Base-by-base conservation (phyloP, 1,284 basidiomycete species). In the Trichosporon coremiiforme region DNA sequence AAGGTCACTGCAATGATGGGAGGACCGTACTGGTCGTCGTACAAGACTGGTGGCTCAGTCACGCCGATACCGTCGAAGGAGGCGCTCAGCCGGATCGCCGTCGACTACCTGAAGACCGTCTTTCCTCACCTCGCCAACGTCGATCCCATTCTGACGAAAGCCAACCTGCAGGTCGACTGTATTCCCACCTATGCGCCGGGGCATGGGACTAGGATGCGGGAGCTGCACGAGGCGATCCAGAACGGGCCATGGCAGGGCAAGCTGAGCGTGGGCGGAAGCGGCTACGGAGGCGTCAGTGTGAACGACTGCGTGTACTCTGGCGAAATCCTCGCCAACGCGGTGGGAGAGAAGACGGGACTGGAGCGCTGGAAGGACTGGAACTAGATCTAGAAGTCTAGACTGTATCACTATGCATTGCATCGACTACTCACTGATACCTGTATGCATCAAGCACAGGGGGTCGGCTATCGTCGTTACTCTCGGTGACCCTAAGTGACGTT, bases 1-100 rank as follows among this genome's bases (percentile, higher is more conserved):
- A 97, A 97, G 80, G 80, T 97, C 72, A 95, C 95, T 0, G 88
- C 95, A 65, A 97, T 99, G 93, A 85, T 95, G 47, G 94, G 95
- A 13, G 95, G 95, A 0, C 91, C 92, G 0, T 88, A 91, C 79
- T 86, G 85, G 78, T 78, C 85, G 2, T 82, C 85, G 4, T 83
- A 83, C 71, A 73, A 12, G 65, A 6, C 68, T 70, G 57, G 29
- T 13, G 57, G 57, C 31, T 33, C 57, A 9, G 57, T 60, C 17
- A 17, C 45, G 3, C 67, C 62, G 35, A 68, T 53, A 17, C 36
- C 67, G 0, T 65, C 67, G 2, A 29, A 75, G 0, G 71, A 77
- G 4, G 73, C 73, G 0, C 73, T 82, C 2, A 62, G 76, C 13
- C 71, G 80, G 70, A 76, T 79, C 1, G 84, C 86, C 22, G 76